A percentile compares a stretch with the other conserved stretches of the same genome.
These are phyloP conservation scores for Zarea fungicola DNA, from an alignment of 2,329 filamentous ascomycete species.

Conservation along the genomic window DNA sequence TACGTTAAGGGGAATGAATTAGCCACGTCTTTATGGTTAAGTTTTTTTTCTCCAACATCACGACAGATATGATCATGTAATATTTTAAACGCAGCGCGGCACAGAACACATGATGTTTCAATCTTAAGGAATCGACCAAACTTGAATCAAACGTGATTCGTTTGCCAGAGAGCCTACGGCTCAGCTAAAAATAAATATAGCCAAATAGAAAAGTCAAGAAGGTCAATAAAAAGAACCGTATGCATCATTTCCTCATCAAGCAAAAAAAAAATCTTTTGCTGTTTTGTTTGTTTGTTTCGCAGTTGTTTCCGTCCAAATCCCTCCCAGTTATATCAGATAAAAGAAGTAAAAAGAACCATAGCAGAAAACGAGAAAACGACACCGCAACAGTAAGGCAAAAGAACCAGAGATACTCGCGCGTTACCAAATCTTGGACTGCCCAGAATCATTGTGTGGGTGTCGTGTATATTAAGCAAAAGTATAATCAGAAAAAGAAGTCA, in stretches of 20 bases:
- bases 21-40: too few relatives aligned
- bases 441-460: neutral
- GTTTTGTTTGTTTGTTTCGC: neutral
- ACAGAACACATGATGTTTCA: too few relatives aligned
- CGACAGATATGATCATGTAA: too few relatives aligned
- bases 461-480: constrained; percentile 1
- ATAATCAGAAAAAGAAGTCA: constrained; percentile 1
- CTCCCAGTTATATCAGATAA: too few relatives aligned
- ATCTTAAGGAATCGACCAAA: neutral
- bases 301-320: too few relatives aligned
- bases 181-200: neutral
- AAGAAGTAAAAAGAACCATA: too few relatives aligned
- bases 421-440: neutral
- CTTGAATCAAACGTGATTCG: neutral
- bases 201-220: neutral
- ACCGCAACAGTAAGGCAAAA: too few relatives aligned
- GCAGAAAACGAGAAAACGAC: too few relatives aligned
- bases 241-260: constrained; percentile 16
- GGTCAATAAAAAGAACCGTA: constrained; percentile 10
- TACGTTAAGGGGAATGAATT: too few relatives aligned
- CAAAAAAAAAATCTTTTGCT: constrained; percentile 17
- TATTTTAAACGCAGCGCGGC: too few relatives aligned
- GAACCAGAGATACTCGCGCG: too few relatives aligned
- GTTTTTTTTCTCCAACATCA: too few relatives aligned
- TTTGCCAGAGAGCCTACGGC: neutral